Base-by-base conservation (phyloP, 2,329 filamentous ascomycete species). In the Sphaerulina vaccinii region DNA sequence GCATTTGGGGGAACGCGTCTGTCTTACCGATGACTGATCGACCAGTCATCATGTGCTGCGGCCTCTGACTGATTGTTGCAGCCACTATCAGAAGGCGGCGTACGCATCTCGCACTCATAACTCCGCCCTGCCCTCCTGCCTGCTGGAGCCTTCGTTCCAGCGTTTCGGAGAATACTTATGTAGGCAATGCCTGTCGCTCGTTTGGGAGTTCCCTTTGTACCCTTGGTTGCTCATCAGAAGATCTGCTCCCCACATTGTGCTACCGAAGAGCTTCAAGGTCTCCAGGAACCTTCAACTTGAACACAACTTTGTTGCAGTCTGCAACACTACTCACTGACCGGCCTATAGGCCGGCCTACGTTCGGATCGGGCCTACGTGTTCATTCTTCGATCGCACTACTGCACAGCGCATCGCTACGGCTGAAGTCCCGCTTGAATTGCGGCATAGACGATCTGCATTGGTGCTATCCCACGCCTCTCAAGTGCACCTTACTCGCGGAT, bases 381-480 rank as follows among this genome's bases (percentile, higher is more conserved):
- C n/a, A 35, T 22, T 43, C 29, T 23, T 44, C 52, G 47, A 48
- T 52, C 51, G 51, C 55, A 42, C 53, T 51, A 60, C 53, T 50
- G 50, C 55, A 51, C 47, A 36, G 19, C 52, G 45, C 50, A 46
- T 37, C 36, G 35, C 40, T 24, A 24, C 52, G 52, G 45, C 36
- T 41, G 40, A 43, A 47, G 18, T 39, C 32, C 9, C 46, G 52
- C 55, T 39, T 40, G 52, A 55, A 55, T 40, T 36, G 36, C 52
- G 49, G 52, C 52, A 41, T 24, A 19, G 9, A 15, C 38, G 21
- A 49, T 49, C 51, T 53, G 39, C 51, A 39, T 29, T 22, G 43
- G 35, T 33, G 48, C 39, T 23, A 53, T 55, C 57, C 57, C 54
- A 59, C 57, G 54, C 49, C 37, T n/a, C n/a, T 19, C 38, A 36